Evolutionary conservation across 2,329 filamentous ascomycete genomes (phyloP).

Genomic region (Phialocephala subalpina): DNA sequence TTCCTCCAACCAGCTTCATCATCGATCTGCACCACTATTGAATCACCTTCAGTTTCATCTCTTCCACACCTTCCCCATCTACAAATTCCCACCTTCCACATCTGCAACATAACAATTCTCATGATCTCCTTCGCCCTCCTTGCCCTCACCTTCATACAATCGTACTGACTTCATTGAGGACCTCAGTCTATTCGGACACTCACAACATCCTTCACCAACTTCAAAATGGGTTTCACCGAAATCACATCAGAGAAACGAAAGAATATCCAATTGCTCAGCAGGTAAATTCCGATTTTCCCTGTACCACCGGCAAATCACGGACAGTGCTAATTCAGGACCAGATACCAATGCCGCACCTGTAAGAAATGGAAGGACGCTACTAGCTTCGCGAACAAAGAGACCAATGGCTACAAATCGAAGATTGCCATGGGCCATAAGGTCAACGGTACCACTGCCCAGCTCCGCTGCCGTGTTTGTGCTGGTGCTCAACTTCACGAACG

Average conservation of each 20-base stretch:
- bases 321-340: conserved; percentile 35
- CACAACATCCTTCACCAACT: background rate
- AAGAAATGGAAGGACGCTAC: conserved; percentile 47
- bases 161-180: background rate
- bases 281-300: conserved; percentile 3
- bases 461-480: conserved; percentile 53
- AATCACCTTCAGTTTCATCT: background rate
- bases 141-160: background rate
- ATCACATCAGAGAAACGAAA: background rate
- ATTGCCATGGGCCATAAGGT: conserved; percentile 18
- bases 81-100: too few relatives aligned
- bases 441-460: conserved; percentile 31
- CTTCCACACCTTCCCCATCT: too few relatives aligned
- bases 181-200: background rate
- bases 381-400: conserved; percentile 56
- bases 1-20: background rate
- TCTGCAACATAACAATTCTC: background rate
- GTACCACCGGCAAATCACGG: background rate
- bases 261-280: conserved; percentile 3
- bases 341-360: conserved; percentile 57
- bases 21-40: background rate
- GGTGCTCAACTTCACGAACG: conserved; percentile 54
- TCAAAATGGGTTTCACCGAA: background rate
- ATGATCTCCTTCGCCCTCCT: background rate
- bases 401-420: conserved; percentile 46